Evolutionary conservation across 2,329 filamentous ascomycete genomes (phyloP).

Genomic region (Fonsecaea erecta): DNA sequence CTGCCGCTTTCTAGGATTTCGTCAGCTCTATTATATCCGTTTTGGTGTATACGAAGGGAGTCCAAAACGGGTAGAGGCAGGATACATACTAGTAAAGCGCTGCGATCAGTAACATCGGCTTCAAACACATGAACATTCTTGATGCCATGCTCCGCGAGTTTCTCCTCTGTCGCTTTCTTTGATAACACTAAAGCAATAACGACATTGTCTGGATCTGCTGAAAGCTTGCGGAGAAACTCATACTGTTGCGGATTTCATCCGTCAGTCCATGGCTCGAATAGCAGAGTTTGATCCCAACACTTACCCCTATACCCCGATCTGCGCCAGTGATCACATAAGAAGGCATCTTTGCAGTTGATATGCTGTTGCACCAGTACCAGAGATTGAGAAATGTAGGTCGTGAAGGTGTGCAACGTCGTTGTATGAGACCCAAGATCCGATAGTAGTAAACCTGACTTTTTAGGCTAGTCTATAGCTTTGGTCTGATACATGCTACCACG

Average conservation of each 20-base stretch:
- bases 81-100: slow-evolving; percentile 41
- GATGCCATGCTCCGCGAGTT: slow-evolving; percentile 47
- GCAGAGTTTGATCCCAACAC: background rate
- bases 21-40: slow-evolving; percentile 30
- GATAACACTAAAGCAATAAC: slow-evolving; percentile 57
- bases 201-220: slow-evolving; percentile 49
- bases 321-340: slow-evolving; percentile 19
- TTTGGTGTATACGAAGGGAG: slow-evolving; percentile 37
- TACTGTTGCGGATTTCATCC: slow-evolving; percentile 38
- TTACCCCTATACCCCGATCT: slow-evolving; percentile 3
- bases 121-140: slow-evolving; percentile 54
- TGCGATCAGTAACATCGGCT: slow-evolving; percentile 51
- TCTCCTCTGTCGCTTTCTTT: slow-evolving; percentile 51
- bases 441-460: background rate
- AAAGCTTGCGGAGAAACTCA: slow-evolving; percentile 55
- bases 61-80: background rate
- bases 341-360: background rate
- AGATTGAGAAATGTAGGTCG: no score
- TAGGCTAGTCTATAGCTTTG: background rate
- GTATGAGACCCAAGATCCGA: background rate
- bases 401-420: background rate
- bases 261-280: background rate
- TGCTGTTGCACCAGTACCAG: background rate
- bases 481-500: background rate
- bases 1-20: background rate